Percentiles rank a stretch among this genome's conserved stretches.
Conservation (phyloP, 148 eudicot genomes). For the Mesembryanthemum crystallinum region DNA sequence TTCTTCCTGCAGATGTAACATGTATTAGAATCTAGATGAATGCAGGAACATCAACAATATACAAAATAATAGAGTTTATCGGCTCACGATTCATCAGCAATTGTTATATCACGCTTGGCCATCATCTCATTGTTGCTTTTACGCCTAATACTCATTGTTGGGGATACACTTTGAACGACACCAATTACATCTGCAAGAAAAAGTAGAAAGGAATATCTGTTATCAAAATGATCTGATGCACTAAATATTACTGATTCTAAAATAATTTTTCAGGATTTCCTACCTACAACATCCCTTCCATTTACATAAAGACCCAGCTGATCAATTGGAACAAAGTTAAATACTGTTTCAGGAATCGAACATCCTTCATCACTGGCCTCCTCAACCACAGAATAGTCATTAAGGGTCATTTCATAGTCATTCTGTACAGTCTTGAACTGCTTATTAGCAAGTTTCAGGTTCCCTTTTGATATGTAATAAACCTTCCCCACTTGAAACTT, state of each 20-base stretch:
- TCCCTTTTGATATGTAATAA: conserved; percentile 88
- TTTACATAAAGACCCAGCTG: conserved; percentile 85
- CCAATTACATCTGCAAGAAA: conserved; percentile 81
- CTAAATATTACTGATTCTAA: neutral
- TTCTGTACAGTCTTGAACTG: conserved; percentile 82
- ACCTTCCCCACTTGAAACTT: conserved; percentile 83
- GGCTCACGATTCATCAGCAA: conserved; percentile 91
- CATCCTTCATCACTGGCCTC: conserved; percentile 67
- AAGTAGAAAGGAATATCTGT: neutral
- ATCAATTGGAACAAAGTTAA: conserved; percentile 89
- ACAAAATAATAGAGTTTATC: neutral
- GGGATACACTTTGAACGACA: conserved; percentile 81
- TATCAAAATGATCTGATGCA: neutral
- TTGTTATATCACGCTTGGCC: conserved; percentile 90
- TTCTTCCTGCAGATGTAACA: conserved; percentile 62
- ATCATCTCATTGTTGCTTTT: conserved; percentile 68
- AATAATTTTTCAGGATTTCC: conserved; percentile 5
- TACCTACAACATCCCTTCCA: conserved; percentile 79
- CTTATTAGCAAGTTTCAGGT: conserved; percentile 84
- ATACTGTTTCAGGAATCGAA: conserved; percentile 74
- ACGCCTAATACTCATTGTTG: conserved; percentile 80
- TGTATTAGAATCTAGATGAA: conserved; percentile 4
- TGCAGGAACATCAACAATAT: neutral
- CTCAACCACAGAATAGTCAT: conserved; percentile 80
- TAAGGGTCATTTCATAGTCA: conserved; percentile 95